Percentiles rank a stretch among this genome's conserved stretches.
phyloP scores from a whole-genome alignment of 192 early-diverging fungal species.

The Coemansia sp. region DNA sequence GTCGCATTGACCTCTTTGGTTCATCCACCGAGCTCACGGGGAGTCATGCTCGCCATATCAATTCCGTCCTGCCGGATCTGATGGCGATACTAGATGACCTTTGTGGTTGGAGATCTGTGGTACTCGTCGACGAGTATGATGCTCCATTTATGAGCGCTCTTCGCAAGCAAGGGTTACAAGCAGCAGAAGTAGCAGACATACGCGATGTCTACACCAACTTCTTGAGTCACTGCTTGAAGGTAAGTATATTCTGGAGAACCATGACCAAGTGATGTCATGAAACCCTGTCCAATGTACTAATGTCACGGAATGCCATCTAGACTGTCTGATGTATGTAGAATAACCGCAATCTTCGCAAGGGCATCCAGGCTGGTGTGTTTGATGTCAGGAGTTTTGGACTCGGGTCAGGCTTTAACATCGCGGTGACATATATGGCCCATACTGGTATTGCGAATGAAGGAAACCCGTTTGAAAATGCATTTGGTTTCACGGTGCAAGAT shows the following conservation, averaged over 20 bases:
- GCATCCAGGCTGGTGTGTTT: constrained; percentile 1
- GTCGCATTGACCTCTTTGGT: too few species aligned
- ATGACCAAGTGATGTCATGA: background rate
- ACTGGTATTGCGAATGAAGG: background rate
- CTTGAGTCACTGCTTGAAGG: background rate
- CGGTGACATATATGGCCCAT: background rate
- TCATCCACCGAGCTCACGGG: too few species aligned
- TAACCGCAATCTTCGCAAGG: background rate
- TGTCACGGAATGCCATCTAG: background rate
- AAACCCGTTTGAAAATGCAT: constrained; percentile 1
- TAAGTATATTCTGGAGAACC: background rate
- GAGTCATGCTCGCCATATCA: too few species aligned
- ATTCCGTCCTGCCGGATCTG: background rate
- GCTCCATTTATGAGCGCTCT: background rate
- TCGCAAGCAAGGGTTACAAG: background rate
- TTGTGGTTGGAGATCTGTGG: background rate
- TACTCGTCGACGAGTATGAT: background rate
- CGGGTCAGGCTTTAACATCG: constrained; percentile 6
- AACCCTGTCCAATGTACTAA: background rate
- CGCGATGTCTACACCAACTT: background rate
- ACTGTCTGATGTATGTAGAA: background rate
- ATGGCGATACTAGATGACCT: background rate
- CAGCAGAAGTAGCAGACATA: background rate
- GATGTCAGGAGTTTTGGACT: background rate
- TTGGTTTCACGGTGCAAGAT: constrained; percentile 1